Evolutionary conservation across 2,329 filamentous ascomycete genomes (phyloP).

Genomic region (Trichophyton simii): DNA sequence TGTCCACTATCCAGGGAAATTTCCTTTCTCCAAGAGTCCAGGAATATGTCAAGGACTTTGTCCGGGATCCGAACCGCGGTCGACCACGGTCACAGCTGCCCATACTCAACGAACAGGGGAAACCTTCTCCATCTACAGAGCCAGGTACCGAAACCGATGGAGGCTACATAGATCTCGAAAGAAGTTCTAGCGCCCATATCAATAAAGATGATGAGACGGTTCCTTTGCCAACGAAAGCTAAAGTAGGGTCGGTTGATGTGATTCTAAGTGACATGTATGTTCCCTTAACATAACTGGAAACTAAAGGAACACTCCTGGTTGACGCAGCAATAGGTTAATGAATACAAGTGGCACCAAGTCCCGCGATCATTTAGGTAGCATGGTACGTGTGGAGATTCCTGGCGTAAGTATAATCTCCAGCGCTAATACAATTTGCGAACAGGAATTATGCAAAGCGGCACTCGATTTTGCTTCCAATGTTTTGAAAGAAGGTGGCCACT

Average conservation of each 20-base stretch:
- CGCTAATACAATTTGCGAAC: conserved; percentile 7
- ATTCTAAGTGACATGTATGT: conserved; percentile 98
- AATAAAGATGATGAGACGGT: conserved; percentile 15
- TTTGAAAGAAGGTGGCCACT: conserved; percentile 68
- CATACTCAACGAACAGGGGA: conserved; percentile 10
- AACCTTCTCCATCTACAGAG: conserved; percentile 8
- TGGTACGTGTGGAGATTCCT: conserved; percentile 46
- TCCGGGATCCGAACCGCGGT: conserved; percentile 51
- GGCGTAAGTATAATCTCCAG: background rate
- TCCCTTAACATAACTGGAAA: conserved; percentile 45
- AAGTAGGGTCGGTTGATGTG: conserved; percentile 53
- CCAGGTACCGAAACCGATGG: background rate
- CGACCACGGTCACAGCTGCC: conserved; percentile 30
- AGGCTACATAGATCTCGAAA: conserved; percentile 19
- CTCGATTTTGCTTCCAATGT: conserved; percentile 76
- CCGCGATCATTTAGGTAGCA: conserved; percentile 82
- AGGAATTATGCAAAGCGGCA: conserved; percentile 86
- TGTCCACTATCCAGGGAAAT: conserved; percentile 91
- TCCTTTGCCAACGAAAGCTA: conserved; percentile 24
- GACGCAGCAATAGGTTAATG: conserved; percentile 71
- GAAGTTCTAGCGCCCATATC: conserved; percentile 17
- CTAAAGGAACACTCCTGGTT: background rate
- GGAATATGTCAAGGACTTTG: conserved; percentile 61
- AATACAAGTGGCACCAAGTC: conserved; percentile 86
- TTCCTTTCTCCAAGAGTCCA: conserved; percentile 69